phyloP scores from a whole-genome alignment of 164 flowering plant genomes.

The Sedum album region DNA sequence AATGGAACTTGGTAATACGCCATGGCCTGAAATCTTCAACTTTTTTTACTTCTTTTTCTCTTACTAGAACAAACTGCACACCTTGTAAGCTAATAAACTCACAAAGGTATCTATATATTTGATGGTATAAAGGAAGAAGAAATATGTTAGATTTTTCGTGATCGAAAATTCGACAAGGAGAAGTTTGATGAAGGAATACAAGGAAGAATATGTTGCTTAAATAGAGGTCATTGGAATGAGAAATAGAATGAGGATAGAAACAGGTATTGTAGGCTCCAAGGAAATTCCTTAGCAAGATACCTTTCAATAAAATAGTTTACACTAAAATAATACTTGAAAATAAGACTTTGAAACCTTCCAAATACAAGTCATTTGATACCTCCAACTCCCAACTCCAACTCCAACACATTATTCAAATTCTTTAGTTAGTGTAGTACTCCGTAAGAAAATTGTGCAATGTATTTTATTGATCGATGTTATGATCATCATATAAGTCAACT shows the following conservation, averaged over 20 bases:
- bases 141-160: not conserved
- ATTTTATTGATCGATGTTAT: not conserved
- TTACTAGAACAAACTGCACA: not conserved
- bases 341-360: not conserved
- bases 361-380: not conserved
- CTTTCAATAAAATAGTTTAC: not conserved
- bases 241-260: not conserved
- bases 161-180: not conserved
- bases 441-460: not conserved
- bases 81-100: not conserved
- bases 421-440: too few species aligned
- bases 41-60: not conserved
- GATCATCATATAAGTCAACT: not conserved
- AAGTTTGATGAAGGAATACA: not conserved
- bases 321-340: not conserved
- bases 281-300: constrained; percentile 2
- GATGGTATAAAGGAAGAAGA: not conserved
- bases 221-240: not conserved
- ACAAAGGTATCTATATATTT: not conserved
- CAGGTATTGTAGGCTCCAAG: not conserved
- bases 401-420: not conserved
- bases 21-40: not conserved
- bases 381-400: too few species aligned
- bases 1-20: not conserved
- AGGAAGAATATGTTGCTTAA: not conserved